Evolutionary conservation across 2,329 filamentous ascomycete species (phyloP).

Genomic region (Fusarium pseudocircinatum): DNA sequence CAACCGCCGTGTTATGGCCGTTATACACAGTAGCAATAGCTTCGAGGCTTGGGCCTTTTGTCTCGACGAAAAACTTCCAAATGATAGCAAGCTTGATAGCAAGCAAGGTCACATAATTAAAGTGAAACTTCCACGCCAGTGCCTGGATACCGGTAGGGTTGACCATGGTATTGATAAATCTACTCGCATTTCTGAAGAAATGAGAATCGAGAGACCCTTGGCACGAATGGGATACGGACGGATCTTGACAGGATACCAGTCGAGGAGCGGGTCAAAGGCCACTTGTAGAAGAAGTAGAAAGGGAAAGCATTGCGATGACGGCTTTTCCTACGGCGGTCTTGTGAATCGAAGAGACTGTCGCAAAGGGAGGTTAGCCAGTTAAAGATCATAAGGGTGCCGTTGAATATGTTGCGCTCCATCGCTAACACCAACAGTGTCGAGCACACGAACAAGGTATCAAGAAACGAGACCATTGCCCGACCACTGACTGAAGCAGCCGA

Average conservation of each 20-base stretch:
- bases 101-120: not conserved
- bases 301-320: constrained; percentile 20
- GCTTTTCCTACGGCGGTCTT: constrained; percentile 4
- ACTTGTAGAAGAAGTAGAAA: constrained; percentile 35
- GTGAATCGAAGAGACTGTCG: constrained; percentile 17
- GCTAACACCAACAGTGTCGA: constrained; percentile 10
- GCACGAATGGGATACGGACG: constrained; percentile 20
- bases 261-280: constrained; percentile 29
- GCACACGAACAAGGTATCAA: constrained; percentile 17
- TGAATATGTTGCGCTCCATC: constrained; percentile 28
- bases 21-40: not conserved
- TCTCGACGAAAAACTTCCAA: constrained; percentile 6
- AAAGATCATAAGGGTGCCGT: constrained; percentile 34
- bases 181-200: constrained; percentile 18
- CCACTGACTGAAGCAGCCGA: constrained; percentile 35
- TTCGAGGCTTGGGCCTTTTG: not conserved
- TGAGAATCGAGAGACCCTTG: constrained; percentile 29
- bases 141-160: not conserved
- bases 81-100: not conserved
- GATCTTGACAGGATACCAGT: constrained; percentile 29
- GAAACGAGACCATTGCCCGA: constrained; percentile 23
- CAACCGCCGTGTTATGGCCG: not conserved
- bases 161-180: constrained; percentile 7
- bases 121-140: not conserved
- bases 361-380: constrained; percentile 34